phyloP scores from a whole-genome alignment of 768 basidiomycete species.

The Auriscalpium vulgare region DNA sequence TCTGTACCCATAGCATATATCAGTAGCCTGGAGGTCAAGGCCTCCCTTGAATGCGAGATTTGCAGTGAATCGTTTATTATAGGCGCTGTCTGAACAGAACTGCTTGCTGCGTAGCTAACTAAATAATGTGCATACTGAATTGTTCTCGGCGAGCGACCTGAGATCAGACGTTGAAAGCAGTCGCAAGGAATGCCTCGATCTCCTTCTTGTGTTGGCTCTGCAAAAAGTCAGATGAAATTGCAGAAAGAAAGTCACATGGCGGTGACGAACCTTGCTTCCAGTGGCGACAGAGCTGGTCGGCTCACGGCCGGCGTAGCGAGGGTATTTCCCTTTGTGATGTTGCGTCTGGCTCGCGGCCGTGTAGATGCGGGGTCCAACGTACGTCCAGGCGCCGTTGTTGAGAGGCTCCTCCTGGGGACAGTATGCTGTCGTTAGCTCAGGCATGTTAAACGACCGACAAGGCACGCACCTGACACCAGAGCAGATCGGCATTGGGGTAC shows the following conservation, averaged over 20 bases:
- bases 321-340: conserved; percentile 87
- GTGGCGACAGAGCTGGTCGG: conserved; percentile 91
- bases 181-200: conserved; percentile 62
- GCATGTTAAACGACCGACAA: background rate
- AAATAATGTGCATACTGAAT: no score
- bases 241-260: background rate
- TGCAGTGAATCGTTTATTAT: no score
- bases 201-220: conserved; percentile 87
- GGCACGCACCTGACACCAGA: conserved; percentile 80
- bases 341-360: conserved; percentile 89
- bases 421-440: background rate
- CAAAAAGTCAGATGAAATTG: background rate
- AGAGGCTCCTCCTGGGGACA: conserved; percentile 75
- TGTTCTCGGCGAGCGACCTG: no score
- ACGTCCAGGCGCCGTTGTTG: conserved; percentile 97
- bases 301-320: conserved; percentile 85
- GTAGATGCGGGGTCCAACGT: conserved; percentile 87
- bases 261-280: conserved; percentile 60
- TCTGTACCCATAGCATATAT: no score
- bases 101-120: no score
- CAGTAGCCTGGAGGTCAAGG: no score
- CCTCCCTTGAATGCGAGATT: no score
- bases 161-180: conserved; percentile 39
- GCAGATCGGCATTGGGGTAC: conserved; percentile 89
- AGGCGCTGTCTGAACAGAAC: no score